Base-by-base conservation (phyloP, 345 rosid genomes). In the Trapa bicornis region DNA sequence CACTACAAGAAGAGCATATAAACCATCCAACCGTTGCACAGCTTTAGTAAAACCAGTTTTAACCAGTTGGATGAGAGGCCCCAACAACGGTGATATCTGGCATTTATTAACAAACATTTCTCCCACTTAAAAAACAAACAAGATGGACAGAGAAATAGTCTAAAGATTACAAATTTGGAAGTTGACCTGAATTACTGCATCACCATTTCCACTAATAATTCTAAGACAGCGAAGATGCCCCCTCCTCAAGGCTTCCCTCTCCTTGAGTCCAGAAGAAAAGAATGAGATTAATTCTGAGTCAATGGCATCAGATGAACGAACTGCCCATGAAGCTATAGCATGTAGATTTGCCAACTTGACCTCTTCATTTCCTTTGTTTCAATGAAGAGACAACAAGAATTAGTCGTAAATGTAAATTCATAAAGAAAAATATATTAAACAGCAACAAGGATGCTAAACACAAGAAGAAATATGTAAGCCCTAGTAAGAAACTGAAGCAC, bases 11-110 rank as follows among this genome's bases (percentile, higher is more conserved):
- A 94, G 81, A 47, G 99, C 96, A 85, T 91, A 94, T 52, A 91
- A 69, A 63, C 97, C 99, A 81, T 94, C 99, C 75, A 94, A 77
- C 61, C 99, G 94, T 75, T 94, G 99, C 47, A 78, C 95, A 17
- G 86, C 79, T 80, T 91, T 94, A 36, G 96, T 87, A 72, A 84
- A 94, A 71, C 99, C 95, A 68, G 92, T 87, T 85, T 88, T 91
- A 48, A 85, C 88, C 73, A 94, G 88, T 79, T 94, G 99, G 80
- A 91, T 38, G 35, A 94, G 92, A 74, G 96, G 86, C 70, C 86
- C 87, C 77, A 93, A 78, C 81, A 94, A 73, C 37, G 85, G 77
- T 69, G 95, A 88, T 73, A 91, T 75, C 99, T 94, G 86, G 67
- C 66, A 52, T 56, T 68, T 66, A 75, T 22, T 61, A 1, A 47